phyloP scores from a whole-genome alignment of 2,329 filamentous ascomycete species.

The Fusarium sp. region DNA sequence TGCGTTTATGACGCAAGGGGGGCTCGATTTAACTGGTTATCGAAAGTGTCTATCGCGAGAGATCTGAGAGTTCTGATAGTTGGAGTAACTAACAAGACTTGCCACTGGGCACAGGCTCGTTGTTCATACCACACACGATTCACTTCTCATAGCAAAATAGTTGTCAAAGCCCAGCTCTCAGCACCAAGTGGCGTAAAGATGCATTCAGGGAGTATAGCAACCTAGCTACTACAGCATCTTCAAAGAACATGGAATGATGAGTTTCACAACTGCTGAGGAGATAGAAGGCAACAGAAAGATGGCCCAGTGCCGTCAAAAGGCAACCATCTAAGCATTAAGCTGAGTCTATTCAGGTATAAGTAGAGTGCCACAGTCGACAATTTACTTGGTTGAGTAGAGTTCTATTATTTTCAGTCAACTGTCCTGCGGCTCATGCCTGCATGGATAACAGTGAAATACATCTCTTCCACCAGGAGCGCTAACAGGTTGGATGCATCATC shows the following conservation, averaged over 20 bases:
- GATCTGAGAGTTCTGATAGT: neutral
- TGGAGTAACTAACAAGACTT: neutral
- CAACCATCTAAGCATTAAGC: neutral
- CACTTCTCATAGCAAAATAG: neutral
- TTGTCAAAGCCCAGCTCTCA: rapidly evolving
- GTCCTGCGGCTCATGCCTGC: neutral
- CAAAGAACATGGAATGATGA: neutral
- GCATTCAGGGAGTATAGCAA: neutral
- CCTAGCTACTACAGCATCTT: neutral
- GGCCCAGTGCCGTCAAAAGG: neutral
- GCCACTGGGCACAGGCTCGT: neutral
- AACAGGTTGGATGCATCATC: neutral
- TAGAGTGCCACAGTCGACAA: neutral
- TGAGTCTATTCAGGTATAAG: neutral
- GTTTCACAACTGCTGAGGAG: neutral
- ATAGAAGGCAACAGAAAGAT: neutral
- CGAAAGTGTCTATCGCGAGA: neutral
- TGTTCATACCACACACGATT: neutral
- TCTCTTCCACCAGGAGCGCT: neutral
- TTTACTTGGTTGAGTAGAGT: neutral
- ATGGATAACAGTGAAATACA: neutral
- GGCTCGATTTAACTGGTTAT: no score
- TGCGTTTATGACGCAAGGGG: neutral
- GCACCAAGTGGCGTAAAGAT: neutral
- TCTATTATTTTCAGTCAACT: neutral